Conservation (phyloP, 2,329 filamentous ascomycete species). For the Thielaviopsis ethacetica region DNA sequence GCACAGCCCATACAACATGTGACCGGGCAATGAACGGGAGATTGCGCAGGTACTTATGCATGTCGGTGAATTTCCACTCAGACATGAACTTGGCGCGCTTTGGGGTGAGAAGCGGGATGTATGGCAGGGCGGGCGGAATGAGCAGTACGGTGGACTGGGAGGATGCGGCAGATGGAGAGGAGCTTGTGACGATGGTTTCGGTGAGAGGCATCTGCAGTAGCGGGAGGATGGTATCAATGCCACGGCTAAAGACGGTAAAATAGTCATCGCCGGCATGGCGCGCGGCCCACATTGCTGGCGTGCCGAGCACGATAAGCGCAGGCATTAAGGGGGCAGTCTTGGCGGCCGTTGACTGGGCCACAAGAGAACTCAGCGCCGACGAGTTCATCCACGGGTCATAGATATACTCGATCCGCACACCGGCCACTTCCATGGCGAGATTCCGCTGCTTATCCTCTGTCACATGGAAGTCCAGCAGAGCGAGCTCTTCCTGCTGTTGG, state of each 20-base stretch:
- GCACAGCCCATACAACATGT: constrained; percentile 33
- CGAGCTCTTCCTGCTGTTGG: constrained; percentile 20
- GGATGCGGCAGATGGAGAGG: neutral
- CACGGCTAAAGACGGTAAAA: constrained; percentile 27
- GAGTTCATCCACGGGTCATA: constrained; percentile 48
- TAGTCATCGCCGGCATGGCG: constrained; percentile 30
- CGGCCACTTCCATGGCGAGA: constrained; percentile 22
- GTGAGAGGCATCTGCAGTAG: constrained; percentile 17
- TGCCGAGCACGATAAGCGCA: constrained; percentile 34
- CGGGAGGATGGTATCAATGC: constrained; percentile 28
- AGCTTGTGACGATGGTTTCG: neutral
- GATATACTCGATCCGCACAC: constrained; percentile 34
- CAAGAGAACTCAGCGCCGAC: constrained; percentile 16
- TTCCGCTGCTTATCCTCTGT: constrained; percentile 26
- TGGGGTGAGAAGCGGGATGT: constrained; percentile 26
- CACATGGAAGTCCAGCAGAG: constrained; percentile 20
- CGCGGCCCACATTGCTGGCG: constrained; percentile 38
- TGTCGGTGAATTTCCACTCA: constrained; percentile 29
- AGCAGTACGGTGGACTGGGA: neutral
- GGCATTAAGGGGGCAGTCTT: constrained; percentile 16
- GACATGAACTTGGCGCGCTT: constrained; percentile 27
- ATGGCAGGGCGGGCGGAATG: constrained; percentile 18
- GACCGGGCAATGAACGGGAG: constrained; percentile 24
- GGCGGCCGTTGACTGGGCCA: constrained; percentile 17
- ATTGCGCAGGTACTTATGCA: constrained; percentile 34